Conservation (phyloP, 2,329 filamentous ascomycete genomes). For the Colletotrichum navitas region DNA sequence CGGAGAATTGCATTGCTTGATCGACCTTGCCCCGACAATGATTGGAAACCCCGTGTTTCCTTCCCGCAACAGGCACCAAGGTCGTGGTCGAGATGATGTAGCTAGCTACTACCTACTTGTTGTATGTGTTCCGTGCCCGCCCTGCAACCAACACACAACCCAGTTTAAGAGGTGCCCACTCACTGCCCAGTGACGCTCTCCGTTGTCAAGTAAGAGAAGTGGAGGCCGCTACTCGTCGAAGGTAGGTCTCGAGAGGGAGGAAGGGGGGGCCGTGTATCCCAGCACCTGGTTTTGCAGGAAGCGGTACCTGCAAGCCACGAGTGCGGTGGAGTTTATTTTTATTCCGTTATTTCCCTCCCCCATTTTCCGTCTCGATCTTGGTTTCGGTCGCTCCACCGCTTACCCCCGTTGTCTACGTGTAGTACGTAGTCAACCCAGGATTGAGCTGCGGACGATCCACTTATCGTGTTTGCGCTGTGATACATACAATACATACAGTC, state of each 20-base stretch:
- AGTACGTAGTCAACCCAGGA: not conserved
- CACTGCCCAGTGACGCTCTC: constrained; percentile 19
- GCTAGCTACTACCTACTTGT: no score
- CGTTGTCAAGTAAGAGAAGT: constrained; percentile 11
- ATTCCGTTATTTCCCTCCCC: not conserved
- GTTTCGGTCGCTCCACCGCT: not conserved
- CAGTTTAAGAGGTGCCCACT: not conserved
- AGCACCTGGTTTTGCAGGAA: not conserved
- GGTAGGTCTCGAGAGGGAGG: not conserved
- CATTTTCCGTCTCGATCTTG: not conserved
- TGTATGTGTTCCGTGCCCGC: not conserved
- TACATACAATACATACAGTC: not conserved
- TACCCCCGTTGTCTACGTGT: not conserved
- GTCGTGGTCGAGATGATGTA: not conserved
- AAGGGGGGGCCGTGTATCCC: not conserved
- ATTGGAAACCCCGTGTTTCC: not conserved
- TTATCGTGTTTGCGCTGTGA: constrained; percentile 2
- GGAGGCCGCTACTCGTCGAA: constrained; percentile 1
- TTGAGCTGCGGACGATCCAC: not conserved
- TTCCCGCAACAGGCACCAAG: not conserved
- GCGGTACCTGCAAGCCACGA: not conserved
- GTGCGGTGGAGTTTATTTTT: constrained; percentile 3
- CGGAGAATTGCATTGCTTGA: not conserved
- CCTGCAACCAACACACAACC: constrained; percentile 10
- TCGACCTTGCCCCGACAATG: not conserved